These are phyloP conservation scores for Chloranthus sessilifolius DNA, from an alignment of 164 flowering plant genomes.

Conservation along the genomic window DNA sequence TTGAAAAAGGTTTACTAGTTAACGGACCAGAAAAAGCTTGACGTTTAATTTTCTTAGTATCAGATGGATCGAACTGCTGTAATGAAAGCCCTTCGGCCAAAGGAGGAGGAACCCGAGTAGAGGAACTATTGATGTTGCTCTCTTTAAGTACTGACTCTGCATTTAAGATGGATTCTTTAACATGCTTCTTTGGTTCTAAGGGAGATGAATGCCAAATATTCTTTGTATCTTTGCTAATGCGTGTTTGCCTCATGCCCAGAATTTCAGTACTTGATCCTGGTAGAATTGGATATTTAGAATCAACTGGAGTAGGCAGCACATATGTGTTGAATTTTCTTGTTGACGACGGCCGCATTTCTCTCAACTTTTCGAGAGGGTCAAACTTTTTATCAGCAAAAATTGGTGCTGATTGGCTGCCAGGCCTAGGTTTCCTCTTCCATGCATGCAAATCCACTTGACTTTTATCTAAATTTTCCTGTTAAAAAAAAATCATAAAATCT, in stretches of 20 bases:
- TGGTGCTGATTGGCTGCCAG: constrained; percentile 77
- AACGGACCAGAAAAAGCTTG: constrained; percentile 81
- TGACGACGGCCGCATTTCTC: constrained; percentile 35
- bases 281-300: constrained; percentile 39
- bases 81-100: constrained; percentile 34
- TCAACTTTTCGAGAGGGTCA: constrained; percentile 38
- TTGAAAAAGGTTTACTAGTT: constrained; percentile 38
- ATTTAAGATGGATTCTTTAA: constrained; percentile 27
- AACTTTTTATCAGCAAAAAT: constrained; percentile 50
- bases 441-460: constrained; percentile 27
- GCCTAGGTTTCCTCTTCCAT: constrained; percentile 24
- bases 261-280: constrained; percentile 25
- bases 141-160: constrained; percentile 56
- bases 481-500: too few species aligned
- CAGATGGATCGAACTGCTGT: constrained; percentile 30
- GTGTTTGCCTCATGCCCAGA: constrained; percentile 24
- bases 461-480: constrained; percentile 51
- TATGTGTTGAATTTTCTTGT: constrained; percentile 60
- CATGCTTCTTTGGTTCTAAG: constrained; percentile 36
- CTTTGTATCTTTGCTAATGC: constrained; percentile 20
- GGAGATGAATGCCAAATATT: constrained; percentile 65
- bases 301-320: constrained; percentile 77
- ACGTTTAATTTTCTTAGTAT: constrained; percentile 49
- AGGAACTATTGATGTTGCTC: constrained; percentile 42
- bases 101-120: constrained; percentile 49